Conservation (phyloP, 2,329 filamentous ascomycete genomes). For the Claviceps humidiphila region DNA sequence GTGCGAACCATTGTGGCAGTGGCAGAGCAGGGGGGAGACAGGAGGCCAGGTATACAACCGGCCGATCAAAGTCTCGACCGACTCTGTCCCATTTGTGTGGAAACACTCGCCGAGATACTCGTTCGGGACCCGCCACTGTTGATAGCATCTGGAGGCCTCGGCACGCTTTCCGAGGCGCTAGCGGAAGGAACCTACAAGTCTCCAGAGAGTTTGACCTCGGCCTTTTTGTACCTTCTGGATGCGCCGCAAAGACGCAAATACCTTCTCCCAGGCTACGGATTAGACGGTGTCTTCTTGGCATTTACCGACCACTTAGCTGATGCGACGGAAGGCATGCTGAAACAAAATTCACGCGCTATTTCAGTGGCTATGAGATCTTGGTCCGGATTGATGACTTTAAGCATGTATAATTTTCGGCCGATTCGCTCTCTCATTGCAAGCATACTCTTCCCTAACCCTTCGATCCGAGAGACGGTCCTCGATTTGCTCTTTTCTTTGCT, state of each 20-base stretch:
- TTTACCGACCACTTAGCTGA: constrained; percentile 69
- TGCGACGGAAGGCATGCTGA: constrained; percentile 48
- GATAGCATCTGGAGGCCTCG: constrained; percentile 71
- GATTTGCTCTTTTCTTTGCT: constrained; percentile 72
- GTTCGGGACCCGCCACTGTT: constrained; percentile 73
- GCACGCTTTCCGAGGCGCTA: constrained; percentile 79
- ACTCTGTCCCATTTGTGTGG: constrained; percentile 76
- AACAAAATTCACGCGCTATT: constrained; percentile 85
- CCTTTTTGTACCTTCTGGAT: constrained; percentile 85
- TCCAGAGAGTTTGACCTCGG: constrained; percentile 73
- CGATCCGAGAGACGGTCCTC: constrained; percentile 62
- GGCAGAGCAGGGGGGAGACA: constrained; percentile 77
- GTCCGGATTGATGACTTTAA: constrained; percentile 79
- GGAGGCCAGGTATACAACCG: constrained; percentile 58
- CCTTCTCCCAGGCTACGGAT: constrained; percentile 74
- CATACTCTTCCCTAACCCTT: constrained; percentile 42
- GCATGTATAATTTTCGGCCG: constrained; percentile 76
- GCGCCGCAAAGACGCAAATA: constrained; percentile 68
- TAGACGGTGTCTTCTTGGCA: constrained; percentile 79
- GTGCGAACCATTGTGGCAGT: constrained; percentile 84
- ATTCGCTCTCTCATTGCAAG: constrained; percentile 65
- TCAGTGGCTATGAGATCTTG: constrained; percentile 83
- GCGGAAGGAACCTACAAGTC: constrained; percentile 85
- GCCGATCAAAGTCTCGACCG: constrained; percentile 69
- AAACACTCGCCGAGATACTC: constrained; percentile 85